These are phyloP conservation scores for Chlorella sp. DNA, from an alignment of 139 green algal species.

Conservation along the genomic window DNA sequence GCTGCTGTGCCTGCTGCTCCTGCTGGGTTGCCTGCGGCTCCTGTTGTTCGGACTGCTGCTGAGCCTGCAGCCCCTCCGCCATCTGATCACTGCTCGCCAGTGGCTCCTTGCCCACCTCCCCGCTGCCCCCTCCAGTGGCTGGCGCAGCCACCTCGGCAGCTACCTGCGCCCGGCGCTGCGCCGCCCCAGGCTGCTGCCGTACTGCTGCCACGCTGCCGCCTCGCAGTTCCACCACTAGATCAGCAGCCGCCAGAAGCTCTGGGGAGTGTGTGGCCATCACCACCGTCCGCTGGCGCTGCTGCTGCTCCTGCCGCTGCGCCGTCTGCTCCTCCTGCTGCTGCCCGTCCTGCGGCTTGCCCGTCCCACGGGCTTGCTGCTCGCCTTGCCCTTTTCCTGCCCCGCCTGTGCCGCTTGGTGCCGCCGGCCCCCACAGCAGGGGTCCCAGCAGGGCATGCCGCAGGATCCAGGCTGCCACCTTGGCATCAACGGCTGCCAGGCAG, in stretches of 20 bases:
- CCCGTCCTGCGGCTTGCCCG: too few species aligned
- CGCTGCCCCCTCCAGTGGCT: conserved; percentile 3
- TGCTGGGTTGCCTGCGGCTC: background rate
- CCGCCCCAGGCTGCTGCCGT: background rate
- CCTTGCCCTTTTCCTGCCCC: conserved; percentile 17
- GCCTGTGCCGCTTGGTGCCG: background rate
- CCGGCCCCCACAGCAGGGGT: conserved; percentile 26
- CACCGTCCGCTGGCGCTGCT: conserved; percentile 27
- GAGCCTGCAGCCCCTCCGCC: background rate
- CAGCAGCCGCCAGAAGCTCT: conserved; percentile 34
- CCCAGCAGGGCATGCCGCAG: conserved; percentile 54
- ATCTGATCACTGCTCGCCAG: background rate
- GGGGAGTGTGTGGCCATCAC: conserved; percentile 57
- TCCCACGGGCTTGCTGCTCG: too few species aligned
- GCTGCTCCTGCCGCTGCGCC: background rate
- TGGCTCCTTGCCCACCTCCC: background rate
- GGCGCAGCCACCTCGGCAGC: background rate
- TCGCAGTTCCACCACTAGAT: conserved; percentile 45
- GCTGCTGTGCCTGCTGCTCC: conserved; percentile 13
- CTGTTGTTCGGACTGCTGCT: background rate
- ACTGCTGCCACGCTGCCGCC: conserved; percentile 4
- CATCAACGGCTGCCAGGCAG: conserved; percentile 74
- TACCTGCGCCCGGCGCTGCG: background rate
- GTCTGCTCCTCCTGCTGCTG: background rate
- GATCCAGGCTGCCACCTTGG: conserved; percentile 46